phyloP scores from a whole-genome alignment of 148 eudicot genomes.

The Pouteria glomerata region DNA sequence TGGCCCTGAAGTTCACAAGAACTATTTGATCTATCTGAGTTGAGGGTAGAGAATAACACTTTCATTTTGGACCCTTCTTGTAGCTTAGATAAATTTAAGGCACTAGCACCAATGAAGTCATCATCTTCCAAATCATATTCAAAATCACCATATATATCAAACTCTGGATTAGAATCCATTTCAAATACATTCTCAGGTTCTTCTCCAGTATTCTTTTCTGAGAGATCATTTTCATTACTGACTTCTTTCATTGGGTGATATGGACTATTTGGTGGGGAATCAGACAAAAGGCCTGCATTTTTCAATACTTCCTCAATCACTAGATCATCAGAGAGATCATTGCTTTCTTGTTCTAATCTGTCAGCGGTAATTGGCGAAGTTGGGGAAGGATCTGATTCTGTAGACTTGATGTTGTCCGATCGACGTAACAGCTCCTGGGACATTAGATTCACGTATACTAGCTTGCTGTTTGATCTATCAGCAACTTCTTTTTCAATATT shows the following conservation, averaged over 20 bases:
- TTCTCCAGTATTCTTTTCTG: conserved; percentile 27
- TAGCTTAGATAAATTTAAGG: conserved; percentile 32
- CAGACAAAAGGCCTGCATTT: conserved; percentile 77
- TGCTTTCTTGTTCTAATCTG: conserved; percentile 18
- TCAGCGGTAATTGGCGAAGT: conserved; percentile 19
- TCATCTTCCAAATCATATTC: conserved; percentile 89
- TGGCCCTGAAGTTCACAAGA: conserved; percentile 17
- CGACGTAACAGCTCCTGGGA: conserved; percentile 65
- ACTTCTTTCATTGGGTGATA: conserved; percentile 18
- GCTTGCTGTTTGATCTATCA: conserved; percentile 79
- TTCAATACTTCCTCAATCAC: conserved; percentile 72
- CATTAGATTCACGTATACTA: conserved; percentile 76
- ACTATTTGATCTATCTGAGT: conserved; percentile 20
- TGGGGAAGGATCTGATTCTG: conserved; percentile 32
- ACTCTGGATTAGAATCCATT: conserved; percentile 70
- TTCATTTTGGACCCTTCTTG: conserved; percentile 69
- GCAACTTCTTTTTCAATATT: conserved; percentile 85
- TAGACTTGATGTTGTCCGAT: conserved; percentile 19
- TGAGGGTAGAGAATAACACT: conserved; percentile 67
- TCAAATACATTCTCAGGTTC: conserved; percentile 60
- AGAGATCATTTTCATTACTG: conserved; percentile 16
- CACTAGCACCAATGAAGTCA: conserved; percentile 56
- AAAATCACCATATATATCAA: conserved; percentile 92
- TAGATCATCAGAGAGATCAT: conserved; percentile 31
- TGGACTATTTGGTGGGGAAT: conserved; percentile 90